Base-by-base conservation (phyloP, 2,329 filamentous ascomycete species). In the Clonostachys rosea region DNA sequence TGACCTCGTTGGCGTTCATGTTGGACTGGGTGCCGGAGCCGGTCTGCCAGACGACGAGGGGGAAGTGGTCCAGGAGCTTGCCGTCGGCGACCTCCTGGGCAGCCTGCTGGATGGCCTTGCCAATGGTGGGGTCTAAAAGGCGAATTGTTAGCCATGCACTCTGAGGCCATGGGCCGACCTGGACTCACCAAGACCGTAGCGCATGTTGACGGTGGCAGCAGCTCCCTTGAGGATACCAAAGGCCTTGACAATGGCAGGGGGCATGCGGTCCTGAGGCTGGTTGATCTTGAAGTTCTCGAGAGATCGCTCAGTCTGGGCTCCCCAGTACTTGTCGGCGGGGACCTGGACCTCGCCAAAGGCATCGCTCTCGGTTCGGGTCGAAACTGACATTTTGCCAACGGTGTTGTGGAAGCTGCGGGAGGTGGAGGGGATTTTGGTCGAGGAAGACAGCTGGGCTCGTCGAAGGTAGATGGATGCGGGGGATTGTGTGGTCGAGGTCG, bases 1-100 rank as follows among this genome's bases (percentile, higher is more conserved):
- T 97, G 71, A 99, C 94, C 71, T 99, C 94, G 77, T 99, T 99
- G 67, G 92, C 91, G 76, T 99, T 99, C 94, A 97, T 97, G 83
- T 96, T 97, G 69, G 91, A 96, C 78, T 97, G 94, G 33, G 94
- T 97, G 65, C 94, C 94, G 44, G 94, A 97, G 54, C 94, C 94
- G 47, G 94, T 99, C 78, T 99, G 94, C 94, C 94, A 99, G 64
- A 99, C 92, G 48, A 97, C 92, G 51, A 97, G 88, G 55, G 94
- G 94, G 75, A 99, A 97, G 78, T 97, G 92, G 70, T 96, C 91
- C 62, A 95, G 70, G 60, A 97, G 86, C 80, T 96, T 95, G 64
- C 94, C 84, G 54, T 89, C 86, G 48, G 92, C 91, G 39, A 99
- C 92, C 75, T 99, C 94, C 53, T 85, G 81, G 54, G 94, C 91